Evolutionary conservation across 2,329 filamentous ascomycete species (phyloP), one percentile per base, ranked within the genome.

Genomic region (Onygena corvina): DNA sequence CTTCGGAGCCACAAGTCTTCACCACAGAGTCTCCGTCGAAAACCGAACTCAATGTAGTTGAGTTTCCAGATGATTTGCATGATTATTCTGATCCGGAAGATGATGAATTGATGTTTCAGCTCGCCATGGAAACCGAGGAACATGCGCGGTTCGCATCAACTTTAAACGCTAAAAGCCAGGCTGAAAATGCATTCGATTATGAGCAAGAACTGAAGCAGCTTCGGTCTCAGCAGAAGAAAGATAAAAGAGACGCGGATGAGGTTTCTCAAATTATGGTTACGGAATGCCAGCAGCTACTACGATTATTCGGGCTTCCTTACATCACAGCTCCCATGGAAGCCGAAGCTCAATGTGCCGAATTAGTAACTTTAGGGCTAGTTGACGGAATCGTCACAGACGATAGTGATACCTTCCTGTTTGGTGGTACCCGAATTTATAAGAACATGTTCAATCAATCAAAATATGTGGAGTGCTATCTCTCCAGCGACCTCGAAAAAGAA

Each of bases 391-490:
- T 98, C 25, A 98, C 93, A 0, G 92, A 98, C 60, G 92, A 98
- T 63, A 93, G 85, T 2, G 92, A 98, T 71, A 93, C 83, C 0
- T 98, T 98, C 61, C 76, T 98, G 0, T 98, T 98, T 64, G 93
- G 92, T 14, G 93, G 92, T 31, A 98, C 88, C 0, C 77, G 90
- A 14, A 84, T 98, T 18, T 98, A 98, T 74, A 98, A 98, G 67
- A 98, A 98, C 71, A 94, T 98, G 88, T 98, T 98, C 74, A 98
- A 95, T 67, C 83, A 87, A 59, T 92, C 92, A 65, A 98, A 98
- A 64, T 94, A 87, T 59, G 92, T 98, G 35, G 92, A 98, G 68
- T 96, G 92, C 67, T 98, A 96, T 62, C 76, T 98, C 7, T 71
- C 81, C 2, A 73, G 72, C 0, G 92, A 98, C 60, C 73, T 98